Base-by-base conservation (phyloP, 192 early-diverging fungal genomes). In the Coemansia sp. region DNA sequence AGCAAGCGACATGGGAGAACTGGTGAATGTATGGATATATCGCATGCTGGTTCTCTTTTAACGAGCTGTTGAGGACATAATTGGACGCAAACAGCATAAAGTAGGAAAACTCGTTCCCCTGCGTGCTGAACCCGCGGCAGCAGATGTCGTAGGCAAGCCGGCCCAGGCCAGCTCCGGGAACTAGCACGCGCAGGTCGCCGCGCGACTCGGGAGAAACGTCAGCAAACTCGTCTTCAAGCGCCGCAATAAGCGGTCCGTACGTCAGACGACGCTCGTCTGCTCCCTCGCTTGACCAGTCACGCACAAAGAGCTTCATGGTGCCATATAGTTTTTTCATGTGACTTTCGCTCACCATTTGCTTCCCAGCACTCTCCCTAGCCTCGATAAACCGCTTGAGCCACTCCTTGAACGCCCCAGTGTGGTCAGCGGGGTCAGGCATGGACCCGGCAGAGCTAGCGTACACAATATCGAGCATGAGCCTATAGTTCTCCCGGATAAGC, bases 101-200 rank as follows among this genome's bases (percentile, higher is more conserved):
- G 68, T 91, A 96, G 35, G 94, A 95, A 80, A 98, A 98, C 82
- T 99, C 98, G 68, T 98, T 99, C 35, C 87, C 93, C 83, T 93
- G 90, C 59, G 86, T 88, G 63, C 88, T 91, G 70, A 88, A 94
- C 10, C 91, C 91, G 42, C 70, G 71, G 32, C 85, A 86, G n/a
- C 91, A 93, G 71, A 96, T 93, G 42, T 99, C 98, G 70, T 86
- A 96, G 1, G 92, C 92, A 58, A 99, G 84, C 36, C 98, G 82
- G n/a, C 95, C 98, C 15, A 99, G 75, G 29, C 98, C 98, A 47
- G 98, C 96, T 9, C 97, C 97, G 10, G 97, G 97, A 24, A 97
- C 94, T 35, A 99, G 86, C 3, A 98, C 90, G 11, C 78, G 76
- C 25, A 95, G 71, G 0, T 46, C 25, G 6, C 89, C 93, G 35